A percentile compares a stretch with the other conserved stretches of the same genome.
phyloP scores from a whole-genome alignment of 177 flowering plant species.

The Vitis hybrid region DNA sequence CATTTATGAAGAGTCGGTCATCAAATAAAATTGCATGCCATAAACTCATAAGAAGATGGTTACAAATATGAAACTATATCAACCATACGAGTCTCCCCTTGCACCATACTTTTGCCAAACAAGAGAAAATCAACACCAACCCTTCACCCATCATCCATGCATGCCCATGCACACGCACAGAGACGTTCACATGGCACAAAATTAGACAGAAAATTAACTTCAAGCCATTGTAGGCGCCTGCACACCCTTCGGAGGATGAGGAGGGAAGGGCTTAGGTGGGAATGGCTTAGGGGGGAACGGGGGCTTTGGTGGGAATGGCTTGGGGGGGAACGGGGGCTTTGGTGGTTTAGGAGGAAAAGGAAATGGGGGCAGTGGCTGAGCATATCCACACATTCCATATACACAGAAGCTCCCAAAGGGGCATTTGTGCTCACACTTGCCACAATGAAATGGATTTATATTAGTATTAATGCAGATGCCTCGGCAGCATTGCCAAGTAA shows the following conservation, averaged over 20 bases:
- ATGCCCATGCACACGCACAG: too few species aligned
- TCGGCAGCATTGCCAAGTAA: conserved; percentile 62
- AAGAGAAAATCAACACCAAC: background rate
- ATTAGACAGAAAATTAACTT: too few species aligned
- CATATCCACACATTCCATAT: conserved; percentile 77
- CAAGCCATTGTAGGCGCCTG: too few species aligned
- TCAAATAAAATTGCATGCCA: too few species aligned
- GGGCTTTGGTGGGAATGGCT: conserved; percentile 11
- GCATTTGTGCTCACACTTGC: conserved; percentile 51
- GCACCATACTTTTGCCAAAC: too few species aligned
- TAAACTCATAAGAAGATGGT: too few species aligned
- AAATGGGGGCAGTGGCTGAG: conserved; percentile 39
- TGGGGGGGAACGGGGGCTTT: conserved; percentile 10
- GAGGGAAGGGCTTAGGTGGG: conserved; percentile 5
- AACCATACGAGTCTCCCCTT: too few species aligned
- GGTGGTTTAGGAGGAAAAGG: conserved; percentile 20
- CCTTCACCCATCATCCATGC: background rate
- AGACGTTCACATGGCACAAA: too few species aligned
- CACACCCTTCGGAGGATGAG: conserved; percentile 10
- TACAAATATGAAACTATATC: too few species aligned
- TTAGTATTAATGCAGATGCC: conserved; percentile 54
- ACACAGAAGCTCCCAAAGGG: conserved; percentile 39
- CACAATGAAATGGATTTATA: conserved; percentile 55
- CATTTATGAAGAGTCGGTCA: too few species aligned
- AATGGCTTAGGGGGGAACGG: background rate